Evolutionary conservation across 1,284 basidiomycete genomes (phyloP).

Genomic region (Rhodotorula sp.): DNA sequence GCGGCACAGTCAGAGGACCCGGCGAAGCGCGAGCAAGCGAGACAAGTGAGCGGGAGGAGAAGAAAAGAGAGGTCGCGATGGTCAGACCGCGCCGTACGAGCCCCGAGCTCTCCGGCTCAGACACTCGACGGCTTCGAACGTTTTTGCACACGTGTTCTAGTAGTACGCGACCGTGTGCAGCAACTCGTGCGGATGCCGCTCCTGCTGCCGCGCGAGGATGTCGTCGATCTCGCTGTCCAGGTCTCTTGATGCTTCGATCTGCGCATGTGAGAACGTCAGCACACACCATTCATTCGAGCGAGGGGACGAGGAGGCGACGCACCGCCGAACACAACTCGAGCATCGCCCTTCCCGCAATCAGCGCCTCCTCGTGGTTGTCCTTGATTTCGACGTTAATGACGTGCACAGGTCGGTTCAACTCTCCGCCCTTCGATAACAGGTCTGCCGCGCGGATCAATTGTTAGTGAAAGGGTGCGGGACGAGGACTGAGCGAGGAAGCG

Average conservation of each 20-base stretch:
- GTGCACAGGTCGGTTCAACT: slow-evolving; percentile 90
- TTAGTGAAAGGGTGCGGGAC: not conserved
- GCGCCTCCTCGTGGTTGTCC: slow-evolving; percentile 98
- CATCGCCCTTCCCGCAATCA: slow-evolving; percentile 92
- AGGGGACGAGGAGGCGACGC: slow-evolving; percentile 48
- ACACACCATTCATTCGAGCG: not conserved
- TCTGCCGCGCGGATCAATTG: slow-evolving; percentile 57
- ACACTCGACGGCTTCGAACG: no score
- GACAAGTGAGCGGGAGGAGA: not conserved
- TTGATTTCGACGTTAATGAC: slow-evolving; percentile 98
- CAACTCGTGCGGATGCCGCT: slow-evolving; percentile 85
- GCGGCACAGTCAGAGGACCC: no score
- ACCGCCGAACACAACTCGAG: slow-evolving; percentile 88
- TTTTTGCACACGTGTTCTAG: slow-evolving; percentile 47
- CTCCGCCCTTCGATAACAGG: slow-evolving; percentile 80
- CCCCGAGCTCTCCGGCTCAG: no score
- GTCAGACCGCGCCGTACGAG: no score
- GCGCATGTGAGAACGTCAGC: not conserved
- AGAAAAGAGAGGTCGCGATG: not conserved
- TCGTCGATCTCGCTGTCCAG: slow-evolving; percentile 86
- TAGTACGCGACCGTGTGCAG: slow-evolving; percentile 89
- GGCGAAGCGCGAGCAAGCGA: no score
- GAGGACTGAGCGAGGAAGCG: no score
- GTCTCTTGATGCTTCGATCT: slow-evolving; percentile 84
- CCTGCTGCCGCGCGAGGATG: slow-evolving; percentile 79